Conservation (phyloP, 768 basidiomycete species). For the Gloeostereum incarnatum region DNA sequence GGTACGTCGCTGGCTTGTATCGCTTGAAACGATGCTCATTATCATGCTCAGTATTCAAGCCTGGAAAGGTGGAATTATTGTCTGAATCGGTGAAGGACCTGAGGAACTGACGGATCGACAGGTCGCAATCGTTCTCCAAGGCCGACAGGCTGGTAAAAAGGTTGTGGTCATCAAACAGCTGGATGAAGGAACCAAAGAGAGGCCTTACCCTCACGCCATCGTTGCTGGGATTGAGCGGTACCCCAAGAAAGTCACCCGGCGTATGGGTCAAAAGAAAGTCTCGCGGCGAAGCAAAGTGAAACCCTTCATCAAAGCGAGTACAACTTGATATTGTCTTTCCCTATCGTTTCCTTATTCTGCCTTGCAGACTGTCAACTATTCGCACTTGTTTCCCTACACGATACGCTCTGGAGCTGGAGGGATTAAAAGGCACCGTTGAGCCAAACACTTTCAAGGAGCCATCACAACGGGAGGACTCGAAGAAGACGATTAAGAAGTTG, state of each 20-base stretch:
- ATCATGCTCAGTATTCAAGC: conserved; percentile 69
- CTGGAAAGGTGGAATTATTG: conserved; percentile 73
- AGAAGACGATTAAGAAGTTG: conserved; percentile 94
- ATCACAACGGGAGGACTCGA: conserved; percentile 87
- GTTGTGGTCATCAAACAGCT: conserved; percentile 97
- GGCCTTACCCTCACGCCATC: conserved; percentile 95
- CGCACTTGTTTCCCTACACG: conserved; percentile 99
- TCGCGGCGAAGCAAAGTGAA: conserved; percentile 93
- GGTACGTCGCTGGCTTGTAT: conserved; percentile 23
- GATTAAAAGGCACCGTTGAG: conserved; percentile 78
- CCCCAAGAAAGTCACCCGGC: conserved; percentile 94
- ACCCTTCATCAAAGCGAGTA: conserved; percentile 95
- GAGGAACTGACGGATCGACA: conserved; percentile 15
- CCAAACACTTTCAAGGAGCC: conserved; percentile 97
- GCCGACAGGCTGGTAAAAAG: conserved; percentile 99
- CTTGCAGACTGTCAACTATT: conserved; percentile 88
- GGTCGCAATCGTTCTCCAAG: conserved; percentile 97
- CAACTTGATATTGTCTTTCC: neutral
- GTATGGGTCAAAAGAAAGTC: conserved; percentile 96
- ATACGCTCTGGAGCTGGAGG: conserved; percentile 95
- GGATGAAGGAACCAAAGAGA: conserved; percentile 95
- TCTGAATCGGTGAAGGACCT: neutral
- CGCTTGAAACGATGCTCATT: conserved; percentile 8
- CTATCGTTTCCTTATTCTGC: neutral
- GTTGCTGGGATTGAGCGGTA: conserved; percentile 98